Evolutionary conservation across 148 eudicot species (phyloP), one percentile per base, ranked within the genome.

Genomic region (Chenopodium quinoa): DNA sequence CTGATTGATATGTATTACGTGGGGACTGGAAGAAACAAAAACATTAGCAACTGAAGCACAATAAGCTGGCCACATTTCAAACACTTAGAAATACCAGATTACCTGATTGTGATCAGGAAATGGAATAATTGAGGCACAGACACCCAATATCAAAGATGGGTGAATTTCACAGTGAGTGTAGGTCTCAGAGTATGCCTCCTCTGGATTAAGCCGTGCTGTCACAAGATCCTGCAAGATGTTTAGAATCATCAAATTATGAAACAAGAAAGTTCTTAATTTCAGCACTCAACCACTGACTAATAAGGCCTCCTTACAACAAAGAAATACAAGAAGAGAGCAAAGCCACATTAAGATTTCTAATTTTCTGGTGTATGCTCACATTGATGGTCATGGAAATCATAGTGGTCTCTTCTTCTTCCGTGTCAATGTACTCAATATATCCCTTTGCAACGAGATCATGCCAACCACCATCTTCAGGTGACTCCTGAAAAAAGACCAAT

Each of bases 361-460:
- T 27, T 27, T 27, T 27, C 29, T 27, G 29, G 32, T 23, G 48
- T 20, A 62, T 77, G 83, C 95, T 88, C 82, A 96, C 99, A 89
- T 88, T 92, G 64, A 96, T 96, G n/a, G 97, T 96, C 99, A 96
- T 96, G 84, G 98, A 92, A 83, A 96, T 96, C 99, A 96, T 93
- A 81, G 99, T 96, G 69, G 98, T 96, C 86, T 96, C 99, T 82
- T 96, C 99, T 90, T 96, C 99, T 90, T 96, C 98, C 3, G 99
- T 94, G 86, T 96, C 99, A 58, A 96, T 90, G 82, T 96, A 96
- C 71, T 96, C 99, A 71, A 96, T 94, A 72, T 54, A 94, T 60
- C 99, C 99, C 83, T 92, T 96, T 13, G 95, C 79, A 40, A 96
- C 95, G 81, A 96, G 94, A 79, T 94, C 97, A 85, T 92, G 95